Evolutionary conservation across 768 basidiomycete species (phyloP), one percentile per base, ranked within the genome.

Genomic region (Podaxis sp.): DNA sequence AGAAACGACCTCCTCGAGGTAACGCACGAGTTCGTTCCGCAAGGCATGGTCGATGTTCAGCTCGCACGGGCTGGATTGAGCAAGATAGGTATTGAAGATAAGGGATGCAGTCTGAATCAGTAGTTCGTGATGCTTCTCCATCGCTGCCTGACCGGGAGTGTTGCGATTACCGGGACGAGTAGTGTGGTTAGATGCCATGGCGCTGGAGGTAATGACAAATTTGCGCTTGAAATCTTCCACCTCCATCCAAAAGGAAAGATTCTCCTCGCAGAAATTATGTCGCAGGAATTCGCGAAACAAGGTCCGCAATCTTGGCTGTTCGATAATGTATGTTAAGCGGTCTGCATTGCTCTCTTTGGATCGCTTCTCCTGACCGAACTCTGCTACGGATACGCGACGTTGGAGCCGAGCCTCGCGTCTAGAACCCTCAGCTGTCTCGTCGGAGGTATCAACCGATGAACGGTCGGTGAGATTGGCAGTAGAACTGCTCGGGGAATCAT

Each of bases 11-110:
- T 97, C 93, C 74, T 90, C 90, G 64, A 99, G 83, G 73, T 99
- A 99, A 68, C 88, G 91, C 63, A 93, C 91, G 57, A 99, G 82
- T 76, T 99, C 97, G 68, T 94, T 95, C 65, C 97, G 89, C 42
- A 99, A 81, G 42, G 91, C 93, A 73, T 99, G 97, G 72, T 99
- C 97, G 67, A 99, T 99, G 77, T 99, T 99, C 65, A 99, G 85
- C 77, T 99, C 97, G 77, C 90, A 93, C 63, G 89, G 92, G 73
- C 94, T 96, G 30, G 95, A 93, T 1, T 95, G 96, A 0, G 96
- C 97, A 24, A 99, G 87, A 71, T 98, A 99, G 57, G 87, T 95
- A 80, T 93, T 89, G 80, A 94, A 96, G 67, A 95, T 97, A 59
- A 89, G 84, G 67, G 96, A 95, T 6, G 97, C 96, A 63, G 94